Base-by-base conservation (phyloP, 352 stramenopile genomes). In the Nothophytophthora sp. region DNA sequence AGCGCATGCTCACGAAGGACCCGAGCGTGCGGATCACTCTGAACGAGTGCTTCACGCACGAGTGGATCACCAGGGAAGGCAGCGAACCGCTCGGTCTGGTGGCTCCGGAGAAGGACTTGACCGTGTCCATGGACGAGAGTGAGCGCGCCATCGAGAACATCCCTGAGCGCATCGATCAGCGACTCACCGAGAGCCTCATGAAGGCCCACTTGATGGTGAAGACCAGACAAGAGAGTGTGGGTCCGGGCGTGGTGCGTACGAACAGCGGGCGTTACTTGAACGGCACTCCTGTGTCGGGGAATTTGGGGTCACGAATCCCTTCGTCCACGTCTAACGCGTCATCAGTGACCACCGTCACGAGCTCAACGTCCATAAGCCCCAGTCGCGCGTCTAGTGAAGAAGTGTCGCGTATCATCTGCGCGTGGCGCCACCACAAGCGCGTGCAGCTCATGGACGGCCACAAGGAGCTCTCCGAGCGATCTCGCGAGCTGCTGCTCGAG, bases 21-120 rank as follows among this genome's bases (percentile, higher is more conserved):
- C 87, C 88, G 20, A 70, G 71, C 1, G 55, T 88, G n/a, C 78
- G 90, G 15, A 90, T 94, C 40, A 74, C 77, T 13, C 48, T 97
- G 5, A 76, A 73, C 15, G 82, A 95, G 15, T 88, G 88, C 35
- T 96, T 97, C 55, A 83, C 72, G 15, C 90, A 97, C 58, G 90
- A 97, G 44, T 97, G 90, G 90, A 86, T 90, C 46, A 97, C 90
- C 8, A 91, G 95, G 16, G 90, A 97, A 67, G 90, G 90, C 13
- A 95, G 84, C 18, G 86, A 97, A 15, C 84, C 86, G 11, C 72
- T 94, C 25, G 60, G 69, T 18, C 29, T 81, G 12, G 69, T 64
- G 10, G 70, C 43, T 5, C 51, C 76, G 24, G 69, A 85, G 35
- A 78, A 88, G 36, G 66, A 85, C 35, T 51, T 93, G 24, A 92